Percentiles rank a stretch among this genome's conserved stretches.
These are phyloP conservation scores for Lipomyces chichibuensis DNA, from an alignment of 805 yeast genomes.

Conservation along the genomic window DNA sequence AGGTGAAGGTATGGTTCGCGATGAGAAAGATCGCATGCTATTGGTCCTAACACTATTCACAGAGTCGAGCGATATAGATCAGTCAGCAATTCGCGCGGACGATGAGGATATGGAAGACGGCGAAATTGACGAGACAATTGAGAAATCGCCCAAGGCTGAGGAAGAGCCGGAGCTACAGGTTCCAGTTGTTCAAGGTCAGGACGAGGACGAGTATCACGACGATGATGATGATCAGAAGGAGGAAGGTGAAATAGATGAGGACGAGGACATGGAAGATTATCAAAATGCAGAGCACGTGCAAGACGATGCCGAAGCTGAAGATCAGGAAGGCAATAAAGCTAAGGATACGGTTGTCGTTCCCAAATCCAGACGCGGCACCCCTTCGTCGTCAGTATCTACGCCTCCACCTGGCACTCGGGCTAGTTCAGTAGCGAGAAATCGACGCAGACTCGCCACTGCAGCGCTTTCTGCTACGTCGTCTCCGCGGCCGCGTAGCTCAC, in stretches of 20 bases:
- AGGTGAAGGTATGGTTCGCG: neutral
- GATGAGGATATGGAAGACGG: conserved; percentile 22
- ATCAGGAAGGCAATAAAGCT: conserved; percentile 10
- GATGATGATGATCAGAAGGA: conserved; percentile 15
- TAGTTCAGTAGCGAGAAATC: conserved; percentile 8
- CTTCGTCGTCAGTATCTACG: conserved; percentile 7
- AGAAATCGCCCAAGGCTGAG: conserved; percentile 3
- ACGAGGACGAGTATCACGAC: conserved; percentile 26
- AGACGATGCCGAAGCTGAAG: conserved; percentile 11
- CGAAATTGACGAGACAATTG: conserved; percentile 17
- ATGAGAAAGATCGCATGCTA: neutral
- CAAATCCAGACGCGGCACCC: conserved; percentile 4
- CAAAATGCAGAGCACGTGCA: neutral
- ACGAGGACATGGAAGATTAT: conserved; percentile 20
- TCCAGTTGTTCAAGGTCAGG: conserved; percentile 12
- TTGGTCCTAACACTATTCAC: neutral
- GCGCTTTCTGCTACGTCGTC: conserved; percentile 4
- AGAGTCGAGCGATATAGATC: neutral
- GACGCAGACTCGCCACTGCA: conserved; percentile 1
- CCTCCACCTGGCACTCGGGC: conserved; percentile 12
- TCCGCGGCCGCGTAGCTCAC: conserved; percentile 1
- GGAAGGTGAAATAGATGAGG: conserved; percentile 24
- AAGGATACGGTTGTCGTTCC: conserved; percentile 8
- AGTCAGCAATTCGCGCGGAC: neutral
- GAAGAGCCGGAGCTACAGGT: conserved; percentile 1